Evolutionary conservation across 163 green algal species (phyloP).

Genomic region (Volvox carteri): DNA sequence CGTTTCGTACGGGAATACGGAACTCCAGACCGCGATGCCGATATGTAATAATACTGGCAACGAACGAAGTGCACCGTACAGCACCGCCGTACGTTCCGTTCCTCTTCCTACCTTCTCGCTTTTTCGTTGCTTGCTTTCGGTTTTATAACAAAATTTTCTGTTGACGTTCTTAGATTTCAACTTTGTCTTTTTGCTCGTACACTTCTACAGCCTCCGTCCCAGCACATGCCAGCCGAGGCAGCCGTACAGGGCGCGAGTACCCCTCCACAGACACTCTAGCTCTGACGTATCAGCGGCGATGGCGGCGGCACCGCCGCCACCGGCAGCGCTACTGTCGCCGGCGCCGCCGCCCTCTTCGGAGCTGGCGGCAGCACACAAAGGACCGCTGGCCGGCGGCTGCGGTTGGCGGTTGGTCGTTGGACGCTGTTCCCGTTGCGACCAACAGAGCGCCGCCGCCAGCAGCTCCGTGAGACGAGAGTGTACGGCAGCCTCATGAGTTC

Average conservation of each 20-base stretch:
- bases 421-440: background rate
- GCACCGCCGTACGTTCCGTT: no score
- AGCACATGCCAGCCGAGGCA: constrained; percentile 22
- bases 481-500: background rate
- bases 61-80: no score
- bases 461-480: background rate
- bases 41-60: no score
- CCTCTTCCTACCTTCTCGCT: no score
- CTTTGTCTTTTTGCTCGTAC: constrained; percentile 84
- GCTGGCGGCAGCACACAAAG: background rate
- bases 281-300: background rate
- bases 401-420: background rate
- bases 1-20: no score
- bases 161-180: no score
- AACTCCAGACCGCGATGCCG: no score
- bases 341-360: background rate
- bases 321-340: background rate
- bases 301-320: background rate
- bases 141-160: no score
- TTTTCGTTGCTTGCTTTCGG: no score
- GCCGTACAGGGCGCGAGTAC: background rate
- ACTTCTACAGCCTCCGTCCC: constrained; percentile 61
- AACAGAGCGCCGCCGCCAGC: background rate
- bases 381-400: background rate
- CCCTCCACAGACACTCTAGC: background rate